Evolutionary conservation across 202 grass and related monocot species (phyloP).

Genomic region (Alloteropsis angusta): DNA sequence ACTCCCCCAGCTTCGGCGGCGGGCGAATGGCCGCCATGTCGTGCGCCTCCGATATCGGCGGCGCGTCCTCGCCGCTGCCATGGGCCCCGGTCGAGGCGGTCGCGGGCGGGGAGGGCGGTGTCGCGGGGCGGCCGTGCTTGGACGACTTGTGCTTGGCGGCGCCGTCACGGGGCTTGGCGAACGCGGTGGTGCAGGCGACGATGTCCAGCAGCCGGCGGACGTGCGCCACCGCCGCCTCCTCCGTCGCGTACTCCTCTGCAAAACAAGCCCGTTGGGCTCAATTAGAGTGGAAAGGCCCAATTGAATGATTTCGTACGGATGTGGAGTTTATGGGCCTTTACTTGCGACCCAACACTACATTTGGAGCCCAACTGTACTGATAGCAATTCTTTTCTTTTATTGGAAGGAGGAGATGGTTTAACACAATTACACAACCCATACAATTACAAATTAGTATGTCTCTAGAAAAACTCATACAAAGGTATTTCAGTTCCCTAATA

Average conservation of each 20-base stretch:
- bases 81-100: neutral
- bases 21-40: constrained; percentile 90
- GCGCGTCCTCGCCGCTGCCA: constrained; percentile 14
- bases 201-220: constrained; percentile 88
- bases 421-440: neutral
- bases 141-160: constrained; percentile 22
- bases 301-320: neutral
- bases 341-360: neutral
- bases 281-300: neutral
- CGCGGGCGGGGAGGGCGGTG: constrained; percentile 21
- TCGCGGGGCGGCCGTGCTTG: constrained; percentile 43
- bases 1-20: constrained; percentile 72
- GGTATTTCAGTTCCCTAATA: neutral
- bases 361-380: neutral
- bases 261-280: neutral
- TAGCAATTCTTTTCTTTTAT: neutral
- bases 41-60: constrained; percentile 75
- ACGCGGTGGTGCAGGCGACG: constrained; percentile 77
- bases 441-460: neutral
- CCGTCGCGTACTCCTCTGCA: constrained; percentile 74
- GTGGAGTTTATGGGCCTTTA: neutral
- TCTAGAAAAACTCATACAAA: neutral
- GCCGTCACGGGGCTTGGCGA: constrained; percentile 56
- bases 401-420: neutral
- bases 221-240: constrained; percentile 64